Evolutionary conservation across 202 grass and related monocot species (phyloP), one percentile per base, ranked within the genome.

Genomic region (Digitaria exilis): DNA sequence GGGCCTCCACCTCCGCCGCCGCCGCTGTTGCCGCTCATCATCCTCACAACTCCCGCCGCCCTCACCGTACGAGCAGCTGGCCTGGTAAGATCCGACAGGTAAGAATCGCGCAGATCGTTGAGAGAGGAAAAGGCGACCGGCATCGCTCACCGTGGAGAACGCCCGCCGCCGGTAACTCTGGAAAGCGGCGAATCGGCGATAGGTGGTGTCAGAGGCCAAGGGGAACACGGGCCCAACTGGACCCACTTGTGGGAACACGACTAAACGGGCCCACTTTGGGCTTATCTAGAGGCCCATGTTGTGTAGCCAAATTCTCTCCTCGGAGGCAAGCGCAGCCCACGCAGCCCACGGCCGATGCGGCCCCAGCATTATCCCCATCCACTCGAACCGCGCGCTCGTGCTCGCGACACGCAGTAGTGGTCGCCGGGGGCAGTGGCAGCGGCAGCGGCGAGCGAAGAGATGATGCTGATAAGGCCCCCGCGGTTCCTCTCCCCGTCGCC

Each of bases 401-500:
- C 13, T 22, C 58, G 46, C 58, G 50, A 26, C 39, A 69, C 60
- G 51, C 61, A n/a, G 51, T 39, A 25, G 72, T 1, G 46, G 46
- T 52, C 61, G 61, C 21, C 29, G 19, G n/a, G n/a, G n/a, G n/a
- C n/a, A n/a, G n/a, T n/a, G n/a, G 67, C 14, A 46, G 63, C 4
- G 63, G 63, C 9, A n/a, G 44, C 39, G 41, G 26, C 64, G 44
- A 59, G 14, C 16, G 49, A 48, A 30, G 77, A 18, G 83, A 90
- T 90, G 83, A 86, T 86, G 88, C 57, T 90, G 79, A 78, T 86
- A 68, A 78, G 79, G 84, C 88, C 79, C 74, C 88, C 88, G 79
- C 88, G 74, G 32, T 79, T 91, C 57, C 68, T 83, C 67, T 88
- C 68, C 56, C 74, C 55, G 3, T 76, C 81, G 73, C 73, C 51